Base-by-base conservation (phyloP, 176 grass and related monocot species). In the Paspalum vaginatum region DNA sequence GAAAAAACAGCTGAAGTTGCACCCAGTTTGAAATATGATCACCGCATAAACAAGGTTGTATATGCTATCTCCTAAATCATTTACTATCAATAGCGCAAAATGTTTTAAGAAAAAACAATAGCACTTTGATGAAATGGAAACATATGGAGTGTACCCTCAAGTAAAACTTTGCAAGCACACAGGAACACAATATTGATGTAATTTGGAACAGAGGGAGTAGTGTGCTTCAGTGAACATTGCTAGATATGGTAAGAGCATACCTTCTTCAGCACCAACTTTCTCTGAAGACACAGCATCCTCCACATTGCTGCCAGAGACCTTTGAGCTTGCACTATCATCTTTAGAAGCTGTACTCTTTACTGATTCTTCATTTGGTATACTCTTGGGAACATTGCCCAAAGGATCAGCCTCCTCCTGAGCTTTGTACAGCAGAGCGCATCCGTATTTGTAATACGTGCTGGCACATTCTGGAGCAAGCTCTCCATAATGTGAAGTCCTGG, bases 391-490 rank as follows among this genome's bases (percentile, higher is more conserved):
- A 85, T 90, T 84, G 37, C 92, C 96, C 59, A 99, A 68, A 46
- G 93, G 90, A 77, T 91, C 92, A 22, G 82, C 75, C 81, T 99
- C 97, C 77, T 99, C 97, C 79, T 99, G 93, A 43, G 90, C 85
- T 84, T 99, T 99, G 72, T 85, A 95, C 24, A 99, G 82, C 49
- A 99, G 71, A 47, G 97, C 93, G 47, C 68, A 88, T 55, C 97
- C 97, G 21, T 99, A 99, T 46, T 99, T 99, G 84, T 90, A 99
- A 61, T 99, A 99, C 7, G 97, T 79, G 72, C 85, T 93, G 43
- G 72, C 91, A 91, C 96, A 99, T 82, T 99, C 96, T 20, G 78
- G 80, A 60, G 92, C 88, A 68, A 99, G 90, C 65, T 99, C 96
- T 61, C 96, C 96, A 80, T 89, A 65, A 42, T 84, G 84, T 43